A percentile compares a stretch with the other conserved stretches of the same genome.
These are phyloP conservation scores for Serendipita sp. DNA, from an alignment of 1,284 basidiomycete genomes.

Conservation along the genomic window DNA sequence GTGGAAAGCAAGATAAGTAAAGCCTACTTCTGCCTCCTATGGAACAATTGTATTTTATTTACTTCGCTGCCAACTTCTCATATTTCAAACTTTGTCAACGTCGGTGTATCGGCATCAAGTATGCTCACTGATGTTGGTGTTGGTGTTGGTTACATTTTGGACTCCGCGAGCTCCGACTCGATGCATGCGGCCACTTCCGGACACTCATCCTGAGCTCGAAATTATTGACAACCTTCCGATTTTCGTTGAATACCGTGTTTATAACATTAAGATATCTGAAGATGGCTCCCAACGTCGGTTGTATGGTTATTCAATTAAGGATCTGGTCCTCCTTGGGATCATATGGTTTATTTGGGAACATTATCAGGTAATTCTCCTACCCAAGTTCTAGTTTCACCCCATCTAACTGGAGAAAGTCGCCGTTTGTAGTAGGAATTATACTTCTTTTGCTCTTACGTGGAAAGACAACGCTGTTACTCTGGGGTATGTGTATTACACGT, in stretches of 20 bases:
- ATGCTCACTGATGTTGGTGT: too few species aligned
- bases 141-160: background rate
- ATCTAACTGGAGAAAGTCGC: background rate
- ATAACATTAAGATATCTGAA: constrained; percentile 31
- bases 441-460: constrained; percentile 16
- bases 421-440: background rate
- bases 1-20: background rate
- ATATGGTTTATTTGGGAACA: constrained; percentile 13
- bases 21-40: too few species aligned
- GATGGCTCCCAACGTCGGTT: constrained; percentile 23
- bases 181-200: constrained; percentile 26
- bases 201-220: constrained; percentile 38
- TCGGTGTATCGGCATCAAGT: too few species aligned
- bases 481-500: constrained; percentile 26
- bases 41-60: too few species aligned
- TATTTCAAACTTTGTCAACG: too few species aligned
- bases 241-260: constrained; percentile 40
- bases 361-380: constrained; percentile 17
- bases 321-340: background rate
- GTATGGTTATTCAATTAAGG: constrained; percentile 1
- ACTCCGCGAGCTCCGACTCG: background rate
- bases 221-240: constrained; percentile 28
- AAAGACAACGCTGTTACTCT: constrained; percentile 35
- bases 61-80: too few species aligned
- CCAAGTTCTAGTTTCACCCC: constrained; percentile 11